Evolutionary conservation across 2,329 filamentous ascomycete genomes (phyloP), one percentile per base, ranked within the genome.

Genomic region (Xylariales sp.): DNA sequence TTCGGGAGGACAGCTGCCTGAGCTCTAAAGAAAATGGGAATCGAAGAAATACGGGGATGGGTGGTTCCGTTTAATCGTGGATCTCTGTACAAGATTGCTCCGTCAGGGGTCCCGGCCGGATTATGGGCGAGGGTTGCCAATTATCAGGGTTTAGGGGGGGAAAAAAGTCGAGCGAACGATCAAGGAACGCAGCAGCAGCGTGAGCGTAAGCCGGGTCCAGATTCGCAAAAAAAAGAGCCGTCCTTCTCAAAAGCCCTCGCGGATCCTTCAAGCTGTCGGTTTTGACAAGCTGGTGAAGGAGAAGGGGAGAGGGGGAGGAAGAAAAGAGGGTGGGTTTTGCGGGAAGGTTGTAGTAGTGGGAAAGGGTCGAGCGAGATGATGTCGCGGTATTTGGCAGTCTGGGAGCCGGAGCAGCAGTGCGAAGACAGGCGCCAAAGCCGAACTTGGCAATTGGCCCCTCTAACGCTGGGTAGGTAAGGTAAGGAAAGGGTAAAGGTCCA

Each of bases 1-100:
- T n/a, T n/a, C n/a, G n/a, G n/a, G n/a, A n/a, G n/a, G 13, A 38
- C 23, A 39, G 37, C 37, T 39, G 37, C 37, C 37, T 33, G 37
- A 39, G 37, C 37, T 39, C 33, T 17, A 19, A 11, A 31, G 28
- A 33, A 39, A 33, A 27, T 31, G 23, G 24, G 33, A 32, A 29
- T 39, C 37, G 29, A 39, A 33, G 37, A 33, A n/a, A 13, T 33
- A 33, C 28, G 15, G 28, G 16, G 20, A 33, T n/a, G 30, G 37
- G 37, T 39, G 17, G 36, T 24, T 30, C 28, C 15, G 29, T 39
- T 24, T n/a, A 33, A 27, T 29, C 35, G 35, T 29, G 35, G 27
- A 25, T 23, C 20, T 37, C 34, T 27, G 12, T 29, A 27, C 18
- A 30, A 38, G 27, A 31, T 30, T 38, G 35, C 27, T n/a, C 23